Conservation (phyloP, 352 stramenopile genomes). For the Phytophthora melonis region DNA sequence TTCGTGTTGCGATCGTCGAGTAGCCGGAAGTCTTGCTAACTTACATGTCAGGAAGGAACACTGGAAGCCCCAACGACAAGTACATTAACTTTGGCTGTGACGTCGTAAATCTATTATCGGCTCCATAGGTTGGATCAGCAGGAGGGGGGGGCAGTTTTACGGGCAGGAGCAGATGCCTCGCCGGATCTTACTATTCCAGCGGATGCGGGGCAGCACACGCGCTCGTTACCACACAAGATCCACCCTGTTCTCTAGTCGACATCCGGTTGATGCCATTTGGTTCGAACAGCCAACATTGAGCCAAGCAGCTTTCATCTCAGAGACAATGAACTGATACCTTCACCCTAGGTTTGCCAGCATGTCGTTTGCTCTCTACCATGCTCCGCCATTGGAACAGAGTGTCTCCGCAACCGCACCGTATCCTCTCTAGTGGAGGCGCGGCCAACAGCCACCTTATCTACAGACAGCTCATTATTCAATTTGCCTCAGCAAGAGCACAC, state of each 20-base stretch:
- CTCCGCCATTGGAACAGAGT: not conserved
- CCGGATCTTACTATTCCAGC: not conserved
- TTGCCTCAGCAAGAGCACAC: slow-evolving; percentile 5
- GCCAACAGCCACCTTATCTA: not conserved
- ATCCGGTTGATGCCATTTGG: slow-evolving; percentile 13
- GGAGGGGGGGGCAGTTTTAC: not conserved
- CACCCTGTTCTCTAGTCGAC: not conserved
- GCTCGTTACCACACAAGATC: slow-evolving; percentile 19
- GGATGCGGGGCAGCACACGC: slow-evolving; percentile 6
- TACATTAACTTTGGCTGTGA: slow-evolving; percentile 6
- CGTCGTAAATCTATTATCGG: no score
- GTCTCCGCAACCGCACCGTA: not conserved
- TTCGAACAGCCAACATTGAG: slow-evolving; percentile 5
- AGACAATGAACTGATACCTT: slow-evolving; percentile 18
- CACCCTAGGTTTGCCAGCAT: not conserved
- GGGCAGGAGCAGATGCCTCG: slow-evolving; percentile 19
- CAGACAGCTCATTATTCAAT: slow-evolving; percentile 28
- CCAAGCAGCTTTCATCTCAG: not conserved
- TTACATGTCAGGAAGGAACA: slow-evolving; percentile 7
- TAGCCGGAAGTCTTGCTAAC: no score
- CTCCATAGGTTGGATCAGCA: no score
- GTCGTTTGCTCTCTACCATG: slow-evolving; percentile 19
- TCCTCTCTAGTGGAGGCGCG: slow-evolving; percentile 4
- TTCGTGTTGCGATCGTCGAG: not conserved
- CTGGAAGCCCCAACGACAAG: slow-evolving; percentile 2